Percentiles rank a stretch among this genome's conserved stretches.
These are phyloP conservation scores for Quercus variabilis DNA, from an alignment of 306 rosid species.

Conservation along the genomic window DNA sequence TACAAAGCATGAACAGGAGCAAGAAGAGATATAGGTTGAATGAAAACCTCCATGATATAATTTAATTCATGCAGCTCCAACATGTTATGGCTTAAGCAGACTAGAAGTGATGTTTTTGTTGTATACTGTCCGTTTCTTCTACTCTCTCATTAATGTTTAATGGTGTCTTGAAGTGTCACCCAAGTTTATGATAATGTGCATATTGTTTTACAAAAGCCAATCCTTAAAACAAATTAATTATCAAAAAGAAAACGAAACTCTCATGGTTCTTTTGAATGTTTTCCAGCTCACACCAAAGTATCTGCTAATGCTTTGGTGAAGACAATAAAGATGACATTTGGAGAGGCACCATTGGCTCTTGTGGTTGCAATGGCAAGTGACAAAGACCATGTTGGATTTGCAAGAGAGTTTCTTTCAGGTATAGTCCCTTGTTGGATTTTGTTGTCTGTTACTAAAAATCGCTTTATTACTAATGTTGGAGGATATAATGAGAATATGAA, in stretches of 20 bases:
- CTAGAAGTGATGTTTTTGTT: not conserved
- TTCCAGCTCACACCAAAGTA: constrained; percentile 85
- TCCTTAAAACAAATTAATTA: too few relatives aligned
- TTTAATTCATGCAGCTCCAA: too few relatives aligned
- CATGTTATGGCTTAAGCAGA: too few relatives aligned
- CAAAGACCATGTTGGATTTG: constrained; percentile 16
- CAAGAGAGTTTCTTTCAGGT: too few relatives aligned
- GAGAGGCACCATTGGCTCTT: constrained; percentile 55
- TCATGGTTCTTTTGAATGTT: constrained; percentile 5
- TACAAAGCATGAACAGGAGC: too few relatives aligned
- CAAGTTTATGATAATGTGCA: not conserved
- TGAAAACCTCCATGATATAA: too few relatives aligned
- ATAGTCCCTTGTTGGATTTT: too few relatives aligned
- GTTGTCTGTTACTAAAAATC: too few relatives aligned
- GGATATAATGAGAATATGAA: too few relatives aligned
- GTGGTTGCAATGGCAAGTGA: constrained; percentile 90
- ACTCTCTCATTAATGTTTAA: not conserved
- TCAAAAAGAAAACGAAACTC: not conserved
- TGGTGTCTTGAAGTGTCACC: not conserved
- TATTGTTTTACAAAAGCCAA: not conserved
- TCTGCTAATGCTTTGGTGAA: constrained; percentile 81
- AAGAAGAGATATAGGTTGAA: too few relatives aligned
- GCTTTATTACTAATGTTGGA: too few relatives aligned
- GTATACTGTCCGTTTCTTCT: not conserved
- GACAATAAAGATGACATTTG: constrained; percentile 59